These are phyloP conservation scores for Geotrichum europaeum DNA, from an alignment of 1,139 yeast species.

Conservation along the genomic window DNA sequence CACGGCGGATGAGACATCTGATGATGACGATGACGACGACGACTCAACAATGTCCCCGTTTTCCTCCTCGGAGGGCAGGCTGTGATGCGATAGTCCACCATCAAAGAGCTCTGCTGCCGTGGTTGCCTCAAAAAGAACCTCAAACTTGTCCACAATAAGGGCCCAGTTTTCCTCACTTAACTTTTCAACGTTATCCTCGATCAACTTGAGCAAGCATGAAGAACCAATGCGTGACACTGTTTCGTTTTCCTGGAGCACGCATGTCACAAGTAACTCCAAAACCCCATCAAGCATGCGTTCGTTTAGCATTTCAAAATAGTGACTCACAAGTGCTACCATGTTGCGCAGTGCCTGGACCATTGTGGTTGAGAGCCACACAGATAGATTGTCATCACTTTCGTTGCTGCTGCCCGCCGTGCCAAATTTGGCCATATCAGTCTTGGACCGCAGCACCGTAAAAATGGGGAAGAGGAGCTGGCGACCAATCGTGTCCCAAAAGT, in stretches of 20 bases:
- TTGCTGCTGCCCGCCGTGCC: conserved; percentile 34
- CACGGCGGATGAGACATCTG: conserved; percentile 15
- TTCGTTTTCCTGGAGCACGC: conserved; percentile 95
- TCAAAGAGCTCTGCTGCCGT: conserved; percentile 82
- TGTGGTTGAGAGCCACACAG: conserved; percentile 95
- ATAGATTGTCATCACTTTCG: conserved; percentile 59
- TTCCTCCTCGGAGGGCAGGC: conserved; percentile 24
- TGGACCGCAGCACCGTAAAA: conserved; percentile 69
- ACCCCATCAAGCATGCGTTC: conserved; percentile 64
- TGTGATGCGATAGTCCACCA: conserved; percentile 19
- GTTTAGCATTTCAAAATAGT: conserved; percentile 69
- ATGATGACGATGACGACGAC: conserved; percentile 18
- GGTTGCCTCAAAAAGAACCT: conserved; percentile 66
- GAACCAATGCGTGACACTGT: conserved; percentile 93
- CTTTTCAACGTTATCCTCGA: conserved; percentile 65
- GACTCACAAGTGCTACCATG: conserved; percentile 75
- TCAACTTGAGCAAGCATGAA: conserved; percentile 73
- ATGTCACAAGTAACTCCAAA: conserved; percentile 68
- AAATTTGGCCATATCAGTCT: conserved; percentile 65
- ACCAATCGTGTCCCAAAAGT: conserved; percentile 81
- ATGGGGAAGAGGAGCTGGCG: conserved; percentile 80
- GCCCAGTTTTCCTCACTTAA: conserved; percentile 69
- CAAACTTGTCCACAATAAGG: conserved; percentile 58
- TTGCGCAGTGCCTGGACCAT: conserved; percentile 91
- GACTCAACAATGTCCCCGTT: conserved; percentile 20